Base-by-base conservation (phyloP, 2,329 filamentous ascomycete genomes). In the Coniella vitis region DNA sequence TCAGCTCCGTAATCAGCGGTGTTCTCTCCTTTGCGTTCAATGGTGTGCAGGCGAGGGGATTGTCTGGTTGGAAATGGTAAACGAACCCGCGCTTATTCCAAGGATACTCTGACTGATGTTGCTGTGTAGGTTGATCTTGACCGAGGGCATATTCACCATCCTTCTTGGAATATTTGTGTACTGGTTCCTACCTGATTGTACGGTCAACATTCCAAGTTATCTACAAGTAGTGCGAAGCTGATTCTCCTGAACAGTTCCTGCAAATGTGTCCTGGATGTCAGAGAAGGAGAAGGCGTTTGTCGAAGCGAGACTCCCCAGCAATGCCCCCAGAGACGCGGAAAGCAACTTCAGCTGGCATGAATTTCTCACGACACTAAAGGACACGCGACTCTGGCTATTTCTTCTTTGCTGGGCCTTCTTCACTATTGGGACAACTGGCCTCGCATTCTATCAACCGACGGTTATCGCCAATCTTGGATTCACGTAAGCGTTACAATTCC, bases 171-270 rank as follows among this genome's bases (percentile, higher is more conserved):
- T 74, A 4, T 57, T 66, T 4, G 68, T 78, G 12, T 78, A 72
- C 62, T 77, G 80, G 45, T 47, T 74, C 0, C 63, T 81, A 0
- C 76, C 76, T 0, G 74, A 80, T 54, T 78, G 71, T 74, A 58
- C 55, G 65, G 48, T n/a, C 1, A 14, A 20, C n/a, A 14, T 10
- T 31, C 1, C 17, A 7, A 16, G 3, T n/a, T 36, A 10, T 21
- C 16, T 25, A 29, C n/a, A n/a, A n/a, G 31, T 10, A 38, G 4
- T 0, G 7, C 7, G 13, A 47, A 65, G 13, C 38, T 17, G 45
- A 42, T 34, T 22, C 45, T 4, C 46, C 1, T 38, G 13, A 34
- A 71, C 16, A 37, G 69, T 73, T 45, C 70, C 71, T 0, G 57
- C 63, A 4, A 65, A 61, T 35, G 72, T 73, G 7, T 63, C 60